phyloP scores from a whole-genome alignment of 257 asterid species.

The Nicotiana obtusifolia region DNA sequence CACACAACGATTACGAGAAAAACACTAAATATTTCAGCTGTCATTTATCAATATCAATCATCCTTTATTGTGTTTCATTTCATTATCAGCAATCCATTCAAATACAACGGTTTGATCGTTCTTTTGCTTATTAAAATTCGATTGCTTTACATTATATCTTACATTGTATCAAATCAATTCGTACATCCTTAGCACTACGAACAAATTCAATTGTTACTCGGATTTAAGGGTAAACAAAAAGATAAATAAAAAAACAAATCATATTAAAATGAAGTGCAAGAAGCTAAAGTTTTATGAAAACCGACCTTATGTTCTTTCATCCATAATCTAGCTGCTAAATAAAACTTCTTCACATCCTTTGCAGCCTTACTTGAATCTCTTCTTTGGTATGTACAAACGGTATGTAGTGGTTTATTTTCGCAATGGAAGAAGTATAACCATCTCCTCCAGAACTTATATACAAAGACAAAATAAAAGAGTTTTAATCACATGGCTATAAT shows the following conservation, averaged over 20 bases:
- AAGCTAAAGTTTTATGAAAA: background rate
- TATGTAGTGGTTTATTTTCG: background rate
- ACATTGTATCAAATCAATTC: too few species aligned
- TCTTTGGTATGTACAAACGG: background rate
- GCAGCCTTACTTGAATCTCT: background rate
- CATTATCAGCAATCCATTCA: too few species aligned
- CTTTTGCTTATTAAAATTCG: too few species aligned
- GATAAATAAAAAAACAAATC: background rate
- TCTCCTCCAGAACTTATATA: background rate
- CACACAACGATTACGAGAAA: too few species aligned
- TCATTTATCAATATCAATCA: too few species aligned
- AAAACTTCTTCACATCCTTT: background rate
- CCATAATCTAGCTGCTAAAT: background rate
- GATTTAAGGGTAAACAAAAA: too few species aligned
- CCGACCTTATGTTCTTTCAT: background rate
- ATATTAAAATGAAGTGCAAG: background rate
- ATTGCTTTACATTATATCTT: too few species aligned
- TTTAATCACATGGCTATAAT: background rate
- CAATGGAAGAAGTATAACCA: background rate
- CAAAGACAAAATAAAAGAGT: background rate
- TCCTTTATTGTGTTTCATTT: too few species aligned
- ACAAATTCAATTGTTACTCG: too few species aligned
- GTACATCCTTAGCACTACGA: too few species aligned
- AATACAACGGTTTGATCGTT: too few species aligned
- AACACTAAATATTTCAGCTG: too few species aligned